A percentile compares a stretch with the other conserved stretches of the same genome.
These are phyloP conservation scores for Geosmithia morbida DNA, from an alignment of 2,329 filamentous ascomycete genomes.

Conservation along the genomic window DNA sequence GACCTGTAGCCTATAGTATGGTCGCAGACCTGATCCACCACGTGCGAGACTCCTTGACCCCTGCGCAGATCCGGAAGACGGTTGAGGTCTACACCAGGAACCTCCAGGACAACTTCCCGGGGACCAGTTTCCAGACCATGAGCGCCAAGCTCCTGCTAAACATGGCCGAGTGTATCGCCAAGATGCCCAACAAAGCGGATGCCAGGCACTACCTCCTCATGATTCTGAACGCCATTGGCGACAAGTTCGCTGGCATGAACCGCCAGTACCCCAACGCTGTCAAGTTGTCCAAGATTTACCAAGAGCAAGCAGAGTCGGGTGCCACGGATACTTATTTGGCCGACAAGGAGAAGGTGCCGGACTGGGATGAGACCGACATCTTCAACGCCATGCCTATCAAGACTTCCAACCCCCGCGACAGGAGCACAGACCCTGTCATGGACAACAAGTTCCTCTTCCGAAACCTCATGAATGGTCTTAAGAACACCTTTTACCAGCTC, in stretches of 20 bases:
- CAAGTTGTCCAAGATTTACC: constrained; percentile 72
- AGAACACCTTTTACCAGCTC: constrained; percentile 92
- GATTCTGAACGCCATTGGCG: constrained; percentile 93
- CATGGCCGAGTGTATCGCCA: constrained; percentile 96
- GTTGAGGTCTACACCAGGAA: constrained; percentile 97
- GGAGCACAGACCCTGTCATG: constrained; percentile 75
- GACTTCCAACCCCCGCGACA: constrained; percentile 78
- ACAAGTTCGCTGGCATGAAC: constrained; percentile 98
- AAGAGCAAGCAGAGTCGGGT: constrained; percentile 49
- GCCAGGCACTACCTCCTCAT: constrained; percentile 92
- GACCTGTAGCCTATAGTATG: constrained; percentile 95
- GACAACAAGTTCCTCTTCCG: constrained; percentile 99
- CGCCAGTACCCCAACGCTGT: constrained; percentile 88
- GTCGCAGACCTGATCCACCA: constrained; percentile 96
- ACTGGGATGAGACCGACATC: constrained; percentile 98
- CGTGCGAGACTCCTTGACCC: constrained; percentile 74
- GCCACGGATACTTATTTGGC: constrained; percentile 68
- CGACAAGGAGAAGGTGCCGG: constrained; percentile 64
- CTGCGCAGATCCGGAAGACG: constrained; percentile 86
- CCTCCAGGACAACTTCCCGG: constrained; percentile 86
- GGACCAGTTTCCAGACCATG: constrained; percentile 99
- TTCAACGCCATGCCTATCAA: constrained; percentile 95
- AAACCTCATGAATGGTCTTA: constrained; percentile 87
- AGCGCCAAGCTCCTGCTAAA: constrained; percentile 93
- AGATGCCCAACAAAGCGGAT: constrained; percentile 83